Evolutionary conservation across 2,329 filamentous ascomycete genomes (phyloP).

Genomic region (Pestalotiopsis fici): DNA sequence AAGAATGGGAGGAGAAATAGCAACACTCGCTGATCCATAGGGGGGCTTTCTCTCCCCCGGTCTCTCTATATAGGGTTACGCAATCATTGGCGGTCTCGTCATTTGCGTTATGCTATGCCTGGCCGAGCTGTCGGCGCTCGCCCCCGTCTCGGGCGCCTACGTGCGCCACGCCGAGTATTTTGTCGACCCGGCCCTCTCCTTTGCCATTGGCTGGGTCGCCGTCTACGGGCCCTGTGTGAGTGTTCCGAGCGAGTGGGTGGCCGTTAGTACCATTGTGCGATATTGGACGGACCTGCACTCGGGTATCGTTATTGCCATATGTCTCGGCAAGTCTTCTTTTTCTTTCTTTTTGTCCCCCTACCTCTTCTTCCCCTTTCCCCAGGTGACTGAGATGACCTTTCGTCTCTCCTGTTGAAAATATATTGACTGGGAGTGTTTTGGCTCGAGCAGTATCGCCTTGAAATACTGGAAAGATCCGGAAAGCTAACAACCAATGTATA

Average conservation of each 20-base stretch:
- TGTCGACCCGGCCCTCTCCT: constrained; percentile 33
- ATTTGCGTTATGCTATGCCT: constrained; percentile 4
- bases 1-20: neutral
- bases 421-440: neutral
- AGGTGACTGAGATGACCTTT: too few species aligned
- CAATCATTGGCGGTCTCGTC: neutral
- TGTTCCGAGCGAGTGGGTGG: constrained; percentile 31
- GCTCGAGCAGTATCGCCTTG: neutral
- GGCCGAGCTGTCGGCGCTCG: constrained; percentile 10
- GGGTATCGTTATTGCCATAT: constrained; percentile 21
- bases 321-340: constrained; percentile 21
- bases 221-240: constrained; percentile 29
- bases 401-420: neutral
- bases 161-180: constrained; percentile 35
- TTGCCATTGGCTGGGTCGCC: constrained; percentile 36
- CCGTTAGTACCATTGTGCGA: constrained; percentile 23
- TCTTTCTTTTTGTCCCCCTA: neutral
- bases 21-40: too few species aligned
- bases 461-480: neutral
- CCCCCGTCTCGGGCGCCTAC: constrained; percentile 37
- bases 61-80: neutral
- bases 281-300: constrained; percentile 10
- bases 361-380: too few species aligned
- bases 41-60: too few species aligned
- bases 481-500: neutral